These are phyloP conservation scores for Fusarium albosuccineum DNA, from an alignment of 2,329 filamentous ascomycete species.

Conservation along the genomic window DNA sequence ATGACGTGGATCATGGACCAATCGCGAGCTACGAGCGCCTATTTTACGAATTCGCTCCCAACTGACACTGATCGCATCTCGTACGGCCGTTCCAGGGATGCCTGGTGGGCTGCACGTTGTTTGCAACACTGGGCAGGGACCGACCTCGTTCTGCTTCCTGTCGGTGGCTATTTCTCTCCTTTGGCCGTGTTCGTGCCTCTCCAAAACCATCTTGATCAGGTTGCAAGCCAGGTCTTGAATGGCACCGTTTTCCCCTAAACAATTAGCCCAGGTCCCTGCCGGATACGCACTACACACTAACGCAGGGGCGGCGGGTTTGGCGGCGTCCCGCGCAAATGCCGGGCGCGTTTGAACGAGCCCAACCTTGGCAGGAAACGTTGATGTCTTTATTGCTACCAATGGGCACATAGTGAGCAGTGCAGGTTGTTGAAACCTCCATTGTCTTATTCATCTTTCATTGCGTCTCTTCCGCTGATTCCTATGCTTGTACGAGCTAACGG, in stretches of 20 bases:
- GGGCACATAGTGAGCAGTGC: too few species aligned
- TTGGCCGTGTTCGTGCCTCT: not conserved
- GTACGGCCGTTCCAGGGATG: not conserved
- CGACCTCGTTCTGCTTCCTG: too few species aligned
- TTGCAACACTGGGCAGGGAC: too few species aligned
- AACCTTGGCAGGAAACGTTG: slow-evolving; percentile 6
- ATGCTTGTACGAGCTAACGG: too few species aligned
- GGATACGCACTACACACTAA: slow-evolving; percentile 19
- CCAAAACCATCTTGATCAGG: not conserved
- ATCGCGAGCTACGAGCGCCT: slow-evolving; percentile 31
- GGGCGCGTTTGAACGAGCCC: not conserved
- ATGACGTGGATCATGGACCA: slow-evolving; percentile 29
- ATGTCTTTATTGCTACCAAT: slow-evolving; percentile 2
- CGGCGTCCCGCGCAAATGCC: slow-evolving; percentile 16
- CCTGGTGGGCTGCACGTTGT: not conserved
- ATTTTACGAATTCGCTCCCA: slow-evolving; percentile 32
- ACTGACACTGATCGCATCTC: slow-evolving; percentile 13
- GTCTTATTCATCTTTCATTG: too few species aligned
- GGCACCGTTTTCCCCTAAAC: too few species aligned
- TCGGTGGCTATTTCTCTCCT: not conserved
- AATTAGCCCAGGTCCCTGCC: not conserved
- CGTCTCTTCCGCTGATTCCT: too few species aligned
- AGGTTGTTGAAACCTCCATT: too few species aligned
- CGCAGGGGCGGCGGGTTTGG: slow-evolving; percentile 33
- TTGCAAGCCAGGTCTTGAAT: not conserved